Percentiles rank a stretch among this genome's conserved stretches.
Evolutionary conservation across 192 early-diverging fungal species (phyloP).

Genomic region (Backusella tuberculispora): DNA sequence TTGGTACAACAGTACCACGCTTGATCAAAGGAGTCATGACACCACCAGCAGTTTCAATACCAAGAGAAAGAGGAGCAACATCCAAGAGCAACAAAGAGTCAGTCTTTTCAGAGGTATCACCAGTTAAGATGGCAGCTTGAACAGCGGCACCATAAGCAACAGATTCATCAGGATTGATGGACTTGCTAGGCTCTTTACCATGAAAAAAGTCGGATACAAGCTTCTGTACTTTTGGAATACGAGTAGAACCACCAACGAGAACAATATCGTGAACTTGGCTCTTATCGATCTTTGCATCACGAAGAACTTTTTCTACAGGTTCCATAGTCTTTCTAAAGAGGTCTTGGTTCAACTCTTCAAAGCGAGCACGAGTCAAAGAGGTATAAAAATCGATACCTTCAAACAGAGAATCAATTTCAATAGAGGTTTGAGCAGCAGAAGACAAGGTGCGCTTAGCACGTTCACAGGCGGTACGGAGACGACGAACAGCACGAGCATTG

Average conservation of each 20-base stretch:
- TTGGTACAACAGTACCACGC: no score
- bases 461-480: conserved; percentile 85
- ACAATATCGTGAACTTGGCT: conserved; percentile 89
- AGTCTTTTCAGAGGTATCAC: no score
- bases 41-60: no score
- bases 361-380: conserved; percentile 56
- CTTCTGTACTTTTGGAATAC: conserved; percentile 59
- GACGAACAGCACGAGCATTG: no score
- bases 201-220: no score
- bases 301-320: conserved; percentile 67
- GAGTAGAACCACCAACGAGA: conserved; percentile 96
- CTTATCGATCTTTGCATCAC: conserved; percentile 96
- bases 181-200: conserved; percentile 57
- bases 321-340: no score
- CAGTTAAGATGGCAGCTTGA: no score
- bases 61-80: conserved; percentile 56
- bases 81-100: no score
- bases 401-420: conserved; percentile 96
- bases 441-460: conserved; percentile 63
- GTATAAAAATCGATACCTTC: conserved; percentile 98
- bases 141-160: no score
- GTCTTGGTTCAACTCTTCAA: no score
- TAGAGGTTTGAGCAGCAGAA: conserved; percentile 86
- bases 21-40: no score
- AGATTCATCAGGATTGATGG: conserved; percentile 70